These are phyloP conservation scores for Ilyonectria robusta DNA, from an alignment of 2,329 filamentous ascomycete genomes.

Conservation along the genomic window DNA sequence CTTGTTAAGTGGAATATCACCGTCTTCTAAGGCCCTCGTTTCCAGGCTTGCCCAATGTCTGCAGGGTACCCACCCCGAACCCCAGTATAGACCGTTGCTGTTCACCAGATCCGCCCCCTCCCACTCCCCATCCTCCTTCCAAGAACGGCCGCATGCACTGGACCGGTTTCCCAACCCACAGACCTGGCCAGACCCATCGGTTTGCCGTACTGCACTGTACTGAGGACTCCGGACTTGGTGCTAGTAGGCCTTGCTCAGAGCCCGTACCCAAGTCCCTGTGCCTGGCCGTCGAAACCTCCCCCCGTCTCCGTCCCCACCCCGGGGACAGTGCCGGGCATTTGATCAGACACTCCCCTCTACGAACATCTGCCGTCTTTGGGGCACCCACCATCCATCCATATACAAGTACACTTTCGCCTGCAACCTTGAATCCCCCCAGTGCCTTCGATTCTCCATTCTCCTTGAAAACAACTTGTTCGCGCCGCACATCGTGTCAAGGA, in stretches of 20 bases:
- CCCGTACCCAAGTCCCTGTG: slow-evolving; percentile 53
- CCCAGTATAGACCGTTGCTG: slow-evolving; percentile 45
- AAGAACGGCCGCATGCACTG: slow-evolving; percentile 63
- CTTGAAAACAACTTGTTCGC: slow-evolving; percentile 29
- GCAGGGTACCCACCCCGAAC: slow-evolving; percentile 42
- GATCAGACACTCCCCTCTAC: slow-evolving; percentile 64
- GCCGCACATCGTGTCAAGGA: slow-evolving; percentile 35
- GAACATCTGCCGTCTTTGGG: slow-evolving; percentile 60
- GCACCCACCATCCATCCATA: slow-evolving; percentile 60
- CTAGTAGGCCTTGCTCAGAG: slow-evolving; percentile 44
- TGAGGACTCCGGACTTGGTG: slow-evolving; percentile 48
- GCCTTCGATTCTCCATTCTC: slow-evolving; percentile 32
- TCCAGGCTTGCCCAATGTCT: slow-evolving; percentile 41
- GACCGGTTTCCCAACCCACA: slow-evolving; percentile 47
- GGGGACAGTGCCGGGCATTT: slow-evolving; percentile 65
- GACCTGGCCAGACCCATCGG: slow-evolving; percentile 45
- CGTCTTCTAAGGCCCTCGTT: slow-evolving; percentile 37
- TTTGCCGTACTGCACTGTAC: slow-evolving; percentile 39
- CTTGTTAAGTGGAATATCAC: slow-evolving; percentile 36
- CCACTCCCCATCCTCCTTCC: slow-evolving; percentile 61
- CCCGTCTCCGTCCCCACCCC: slow-evolving; percentile 58
- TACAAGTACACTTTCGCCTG: slow-evolving; percentile 64
- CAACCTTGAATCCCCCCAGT: slow-evolving; percentile 51
- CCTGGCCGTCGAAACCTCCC: slow-evolving; percentile 56
- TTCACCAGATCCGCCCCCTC: slow-evolving; percentile 48